Evolutionary conservation across 179 eudicot genomes (phyloP), one percentile per base, ranked within the genome.

Genomic region (Silene coronaria): DNA sequence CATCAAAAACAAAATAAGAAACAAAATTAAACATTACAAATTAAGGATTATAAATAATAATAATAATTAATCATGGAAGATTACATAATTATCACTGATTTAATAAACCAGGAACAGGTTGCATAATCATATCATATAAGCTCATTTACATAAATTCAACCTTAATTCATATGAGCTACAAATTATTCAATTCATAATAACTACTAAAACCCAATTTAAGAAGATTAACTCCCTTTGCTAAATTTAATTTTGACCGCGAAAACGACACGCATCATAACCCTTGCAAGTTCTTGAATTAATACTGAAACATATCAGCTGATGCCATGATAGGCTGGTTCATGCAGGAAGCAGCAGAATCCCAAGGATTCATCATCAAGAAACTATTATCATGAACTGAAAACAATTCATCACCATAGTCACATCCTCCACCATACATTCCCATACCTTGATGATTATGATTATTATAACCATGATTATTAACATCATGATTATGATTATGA

Each of bases 321-420:
- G 90, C 87, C 91, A 85, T 84, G 78, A 88, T 83, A 69, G 93
- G 93, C 72, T 90, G 93, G 68, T 85, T 87, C 51, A 83, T 16
- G 60, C 78, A 68, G 36, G 76, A 23, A 1, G 59, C 73, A 69
- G 71, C 67, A 51, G 82, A 79, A 79, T 78, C 83, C 92, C 91
- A 89, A 0, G 85, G 73, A 19, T 83, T 79, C 76, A 76, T 79
- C 76, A 76, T 86, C 75, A 79, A 10, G 13, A 87, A 78, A 80
- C 81, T 84, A 0, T 48, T 46, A 73, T 80, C 89, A 76, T 53
- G 58, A 53, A 53, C 21, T 53, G 58, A 0, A n/a, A 53, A 53
- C 21, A 53, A 53, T 53, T 53, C 58, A 53, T 53, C 58, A 1
- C 58, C 58, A 53, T 53, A 53, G 17, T 53, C 58, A 53, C 58